Evolutionary conservation across 352 stramenopile genomes (phyloP).

Genomic region (Phytopythium montanum): DNA sequence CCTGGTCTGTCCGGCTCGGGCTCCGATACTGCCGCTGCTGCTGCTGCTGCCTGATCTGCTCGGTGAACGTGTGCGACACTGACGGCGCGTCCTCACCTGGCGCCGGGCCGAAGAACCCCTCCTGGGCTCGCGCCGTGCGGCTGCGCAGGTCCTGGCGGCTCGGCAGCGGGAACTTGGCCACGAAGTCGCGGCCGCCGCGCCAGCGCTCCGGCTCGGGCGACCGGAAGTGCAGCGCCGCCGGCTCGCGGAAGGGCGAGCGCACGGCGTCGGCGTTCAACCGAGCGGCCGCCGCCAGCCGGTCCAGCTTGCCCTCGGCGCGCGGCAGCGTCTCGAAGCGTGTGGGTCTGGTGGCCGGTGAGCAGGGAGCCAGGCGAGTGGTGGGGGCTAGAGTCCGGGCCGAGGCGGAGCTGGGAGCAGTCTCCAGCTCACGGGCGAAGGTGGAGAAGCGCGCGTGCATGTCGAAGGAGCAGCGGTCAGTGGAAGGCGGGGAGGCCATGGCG

Average conservation of each 20-base stretch:
- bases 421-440: conserved; percentile 20
- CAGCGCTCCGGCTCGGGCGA: conserved; percentile 13
- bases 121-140: conserved; percentile 48
- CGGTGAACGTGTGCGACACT: conserved; percentile 26
- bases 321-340: conserved; percentile 25
- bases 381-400: conserved; percentile 9
- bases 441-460: conserved; percentile 30
- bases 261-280: conserved; percentile 36
- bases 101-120: conserved; percentile 46
- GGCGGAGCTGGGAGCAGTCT: conserved; percentile 4
- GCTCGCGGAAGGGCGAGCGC: conserved; percentile 38
- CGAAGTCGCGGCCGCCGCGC: conserved; percentile 40
- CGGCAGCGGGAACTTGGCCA: conserved; percentile 58
- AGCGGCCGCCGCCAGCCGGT: conserved; percentile 37
- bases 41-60: conserved; percentile 17
- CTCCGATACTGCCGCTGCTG: neutral
- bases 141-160: conserved; percentile 64
- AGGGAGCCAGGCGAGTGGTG: conserved; percentile 18
- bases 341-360: conserved; percentile 21
- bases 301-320: conserved; percentile 19
- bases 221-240: conserved; percentile 44
- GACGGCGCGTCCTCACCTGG: conserved; percentile 29
- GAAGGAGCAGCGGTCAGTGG: conserved; percentile 37
- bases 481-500: neutral
- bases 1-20: neutral